Evolutionary conservation across 2,329 filamentous ascomycete species (phyloP).

Genomic region (Fusarium musae): DNA sequence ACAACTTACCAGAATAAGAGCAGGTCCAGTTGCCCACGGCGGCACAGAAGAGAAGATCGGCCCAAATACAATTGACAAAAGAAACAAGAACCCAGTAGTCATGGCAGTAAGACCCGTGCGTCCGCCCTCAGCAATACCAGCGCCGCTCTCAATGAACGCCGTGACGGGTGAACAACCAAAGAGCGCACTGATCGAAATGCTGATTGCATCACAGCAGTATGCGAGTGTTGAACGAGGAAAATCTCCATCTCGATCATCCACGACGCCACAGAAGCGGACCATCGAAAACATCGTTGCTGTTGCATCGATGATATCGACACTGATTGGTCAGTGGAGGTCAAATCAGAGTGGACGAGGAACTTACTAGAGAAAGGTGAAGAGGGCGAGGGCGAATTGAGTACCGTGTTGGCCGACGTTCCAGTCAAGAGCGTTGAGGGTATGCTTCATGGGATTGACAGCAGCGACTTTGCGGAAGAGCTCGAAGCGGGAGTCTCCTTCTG

Average conservation of each 20-base stretch:
- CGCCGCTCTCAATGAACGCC: slow-evolving; percentile 76
- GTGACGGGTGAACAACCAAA: slow-evolving; percentile 75
- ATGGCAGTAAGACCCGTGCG: slow-evolving; percentile 76
- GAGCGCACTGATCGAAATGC: slow-evolving; percentile 73
- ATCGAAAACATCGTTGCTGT: slow-evolving; percentile 79
- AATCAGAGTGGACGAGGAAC: neutral
- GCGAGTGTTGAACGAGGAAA: slow-evolving; percentile 84
- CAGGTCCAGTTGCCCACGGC: slow-evolving; percentile 80
- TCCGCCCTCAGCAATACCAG: slow-evolving; percentile 76
- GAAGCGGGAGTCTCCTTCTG: slow-evolving; percentile 73
- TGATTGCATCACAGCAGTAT: slow-evolving; percentile 73
- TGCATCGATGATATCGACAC: slow-evolving; percentile 76
- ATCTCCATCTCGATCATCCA: slow-evolving; percentile 71
- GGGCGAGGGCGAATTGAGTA: slow-evolving; percentile 77
- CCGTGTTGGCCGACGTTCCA: slow-evolving; percentile 75
- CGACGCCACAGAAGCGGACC: slow-evolving; percentile 73
- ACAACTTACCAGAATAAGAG: slow-evolving; percentile 68
- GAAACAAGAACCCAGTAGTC: slow-evolving; percentile 71
- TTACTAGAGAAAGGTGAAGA: slow-evolving; percentile 75
- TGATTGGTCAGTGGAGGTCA: neutral
- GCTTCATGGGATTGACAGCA: slow-evolving; percentile 77
- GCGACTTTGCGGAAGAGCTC: slow-evolving; percentile 85
- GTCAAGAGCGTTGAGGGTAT: slow-evolving; percentile 72
- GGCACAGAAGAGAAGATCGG: slow-evolving; percentile 78
- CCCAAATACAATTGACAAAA: slow-evolving; percentile 75